A percentile compares a stretch with the other conserved stretches of the same genome.
Evolutionary conservation across 75 land plant species (phyloP).

Genomic region (Adiantum capillusveneris): DNA sequence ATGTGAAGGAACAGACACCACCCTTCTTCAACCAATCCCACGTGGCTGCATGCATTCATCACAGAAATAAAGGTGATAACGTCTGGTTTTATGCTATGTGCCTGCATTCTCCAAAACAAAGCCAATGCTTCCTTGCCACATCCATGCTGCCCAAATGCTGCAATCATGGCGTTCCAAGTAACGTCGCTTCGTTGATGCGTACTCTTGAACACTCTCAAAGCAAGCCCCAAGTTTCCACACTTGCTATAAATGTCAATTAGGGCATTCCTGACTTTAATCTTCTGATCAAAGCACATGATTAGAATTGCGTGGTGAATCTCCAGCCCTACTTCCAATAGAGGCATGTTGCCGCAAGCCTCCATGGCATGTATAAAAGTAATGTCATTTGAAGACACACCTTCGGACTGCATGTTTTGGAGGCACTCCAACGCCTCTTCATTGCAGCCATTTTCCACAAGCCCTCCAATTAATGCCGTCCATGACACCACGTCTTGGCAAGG

Average conservation of each 20-base stretch:
- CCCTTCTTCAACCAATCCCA: conserved; percentile 60
- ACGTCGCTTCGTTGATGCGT: conserved; percentile 16
- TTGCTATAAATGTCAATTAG: conserved; percentile 18
- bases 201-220: conserved; percentile 9
- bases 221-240: conserved; percentile 14
- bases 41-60: conserved; percentile 61
- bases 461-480: conserved; percentile 18
- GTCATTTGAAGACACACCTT: conserved; percentile 12
- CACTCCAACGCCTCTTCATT: conserved; percentile 8
- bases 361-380: conserved; percentile 19
- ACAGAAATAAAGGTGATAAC: conserved; percentile 67
- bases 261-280: conserved; percentile 15
- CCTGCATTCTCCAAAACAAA: conserved; percentile 50
- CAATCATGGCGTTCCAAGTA: conserved; percentile 71
- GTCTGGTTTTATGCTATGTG: conserved; percentile 47
- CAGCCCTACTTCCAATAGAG: conserved; percentile 14
- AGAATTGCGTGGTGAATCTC: conserved; percentile 13
- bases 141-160: conserved; percentile 74
- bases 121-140: conserved; percentile 49
- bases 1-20: conserved; percentile 40
- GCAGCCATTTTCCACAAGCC: conserved; percentile 14
- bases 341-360: conserved; percentile 14
- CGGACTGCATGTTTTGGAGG: conserved; percentile 9
- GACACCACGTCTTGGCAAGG: conserved; percentile 14
- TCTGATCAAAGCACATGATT: conserved; percentile 6